Evolutionary conservation across 768 basidiomycete species (phyloP).

Genomic region (Tulasnella sp.): DNA sequence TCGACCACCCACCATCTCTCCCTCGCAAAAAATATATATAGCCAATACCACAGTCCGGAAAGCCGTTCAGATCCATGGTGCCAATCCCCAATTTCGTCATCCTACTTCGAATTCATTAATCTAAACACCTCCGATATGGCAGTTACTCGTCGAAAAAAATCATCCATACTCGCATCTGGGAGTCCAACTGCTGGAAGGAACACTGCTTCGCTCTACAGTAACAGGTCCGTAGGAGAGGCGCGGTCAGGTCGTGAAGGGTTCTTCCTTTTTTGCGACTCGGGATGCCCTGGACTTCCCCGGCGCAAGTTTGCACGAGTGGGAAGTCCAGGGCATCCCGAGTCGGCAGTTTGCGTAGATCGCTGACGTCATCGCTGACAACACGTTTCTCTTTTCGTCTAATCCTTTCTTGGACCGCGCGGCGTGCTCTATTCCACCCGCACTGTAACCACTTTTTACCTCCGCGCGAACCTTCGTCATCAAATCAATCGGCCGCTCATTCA

Average conservation of each 20-base stretch:
- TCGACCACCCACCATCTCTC: not conserved
- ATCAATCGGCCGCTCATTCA: not conserved
- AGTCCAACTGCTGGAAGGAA: constrained; percentile 94
- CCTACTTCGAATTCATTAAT: constrained; percentile 24
- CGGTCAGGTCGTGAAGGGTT: not conserved
- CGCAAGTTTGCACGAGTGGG: no score
- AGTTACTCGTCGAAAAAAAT: constrained; percentile 96
- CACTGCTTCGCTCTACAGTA: constrained; percentile 96
- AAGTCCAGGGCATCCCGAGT: no score
- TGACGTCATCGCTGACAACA: constrained; percentile 4
- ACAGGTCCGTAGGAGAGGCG: constrained; percentile 55
- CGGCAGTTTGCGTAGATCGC: not conserved
- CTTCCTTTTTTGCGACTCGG: no score
- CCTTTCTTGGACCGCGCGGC: not conserved
- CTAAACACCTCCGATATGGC: constrained; percentile 33
- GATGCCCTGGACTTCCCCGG: no score
- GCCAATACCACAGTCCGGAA: constrained; percentile 89
- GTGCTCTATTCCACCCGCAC: not conserved
- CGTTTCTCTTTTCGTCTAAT: not conserved
- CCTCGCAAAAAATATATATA: constrained; percentile 55
- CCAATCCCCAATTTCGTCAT: constrained; percentile 80
- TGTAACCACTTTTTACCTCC: not conserved
- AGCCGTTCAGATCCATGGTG: constrained; percentile 87
- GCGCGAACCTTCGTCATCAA: not conserved
- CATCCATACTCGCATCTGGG: constrained; percentile 93